Base-by-base conservation (phyloP, 2,329 filamentous ascomycete genomes). In the Aspergillus oerlinghausenensis region DNA sequence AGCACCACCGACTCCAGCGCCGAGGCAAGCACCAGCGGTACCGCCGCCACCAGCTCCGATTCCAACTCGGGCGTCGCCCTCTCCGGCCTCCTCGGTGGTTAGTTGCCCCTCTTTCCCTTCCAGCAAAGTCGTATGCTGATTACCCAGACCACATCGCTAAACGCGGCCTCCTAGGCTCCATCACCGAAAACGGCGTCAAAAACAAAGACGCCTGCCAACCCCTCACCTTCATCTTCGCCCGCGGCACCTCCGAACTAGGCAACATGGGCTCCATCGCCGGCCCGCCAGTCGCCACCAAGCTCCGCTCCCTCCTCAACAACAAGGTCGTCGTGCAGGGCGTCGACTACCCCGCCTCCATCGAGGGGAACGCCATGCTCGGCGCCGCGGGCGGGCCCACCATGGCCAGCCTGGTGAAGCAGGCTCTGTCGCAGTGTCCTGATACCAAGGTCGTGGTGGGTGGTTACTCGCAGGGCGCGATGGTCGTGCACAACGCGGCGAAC, bases 251-350 rank as follows among this genome's bases (percentile, higher is more conserved):
- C 10, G 77, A 79, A 59, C 28, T 62, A 3, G 76, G 76, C 3
- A 79, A 78, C 56, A 75, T 79, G 63, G 77, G 77, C 7, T 65
- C 63, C 0, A 65, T 77, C 7, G 65, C 75, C 29, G 77, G 76
- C 1, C 76, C 76, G 2, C 68, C 71, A 3, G 64, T 73, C 2
- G 70, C 67, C 0, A 58, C 53, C 3, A 55, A 66, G 21, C 54
- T 73, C 42, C 56, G 62, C 43, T 60, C 63, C 0, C 45, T 67
- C 49, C 65, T 66, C 2, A 57, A 59, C 14, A 62, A 65, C 52
- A 65, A 70, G 49, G 64, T 70, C 23, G 65, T 61, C 11, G 59
- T 73, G 6, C 70, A 73, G 57, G 71, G 71, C 3, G 69, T 73
- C 7, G 62, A 65, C 6, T 73, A 73, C 49, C 61, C 68, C 19